Evolutionary conservation across 164 flowering plant genomes (phyloP).

Genomic region (Warburgia ugandensis): DNA sequence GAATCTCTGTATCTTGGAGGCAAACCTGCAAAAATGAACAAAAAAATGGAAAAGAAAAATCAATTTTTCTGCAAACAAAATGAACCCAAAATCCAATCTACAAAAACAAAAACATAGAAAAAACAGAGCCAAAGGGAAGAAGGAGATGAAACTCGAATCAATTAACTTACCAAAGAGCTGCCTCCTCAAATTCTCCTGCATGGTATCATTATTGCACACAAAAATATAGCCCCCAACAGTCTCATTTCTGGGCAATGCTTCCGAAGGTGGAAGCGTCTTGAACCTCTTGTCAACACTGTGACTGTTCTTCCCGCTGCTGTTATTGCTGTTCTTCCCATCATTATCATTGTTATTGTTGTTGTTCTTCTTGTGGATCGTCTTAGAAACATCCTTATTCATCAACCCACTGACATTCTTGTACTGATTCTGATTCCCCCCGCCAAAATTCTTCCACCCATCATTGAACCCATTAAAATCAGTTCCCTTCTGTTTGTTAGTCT

Average conservation of each 20-base stretch:
- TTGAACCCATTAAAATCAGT: conserved; percentile 30
- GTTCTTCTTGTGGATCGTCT: no score
- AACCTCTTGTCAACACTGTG: conserved; percentile 68
- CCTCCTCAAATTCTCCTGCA: conserved; percentile 85
- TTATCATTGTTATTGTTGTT: no score
- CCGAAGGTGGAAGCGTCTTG: conserved; percentile 87
- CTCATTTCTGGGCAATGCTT: conserved; percentile 77
- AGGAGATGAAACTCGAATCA: conserved; percentile 5
- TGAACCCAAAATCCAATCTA: no score
- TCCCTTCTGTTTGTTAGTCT: conserved; percentile 14
- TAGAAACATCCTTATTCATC: no score
- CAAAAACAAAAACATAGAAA: neutral
- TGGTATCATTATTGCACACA: conserved; percentile 96
- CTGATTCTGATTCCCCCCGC: no score
- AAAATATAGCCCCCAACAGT: conserved; percentile 89
- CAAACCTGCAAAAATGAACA: conserved; percentile 56
- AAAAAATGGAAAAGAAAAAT: no score
- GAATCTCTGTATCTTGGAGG: conserved; percentile 94
- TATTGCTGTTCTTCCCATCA: conserved; percentile 15
- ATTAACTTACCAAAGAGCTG: conserved; percentile 81
- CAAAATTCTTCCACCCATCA: conserved; percentile 53
- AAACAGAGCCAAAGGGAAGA: neutral
- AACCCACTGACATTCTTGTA: no score
- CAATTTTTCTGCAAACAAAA: no score
- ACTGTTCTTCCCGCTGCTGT: conserved; percentile 20